Percentiles rank a stretch among this genome's conserved stretches.
Evolutionary conservation across 441 rosid genomes (phyloP).

Genomic region (Eutrema salsugineum): DNA sequence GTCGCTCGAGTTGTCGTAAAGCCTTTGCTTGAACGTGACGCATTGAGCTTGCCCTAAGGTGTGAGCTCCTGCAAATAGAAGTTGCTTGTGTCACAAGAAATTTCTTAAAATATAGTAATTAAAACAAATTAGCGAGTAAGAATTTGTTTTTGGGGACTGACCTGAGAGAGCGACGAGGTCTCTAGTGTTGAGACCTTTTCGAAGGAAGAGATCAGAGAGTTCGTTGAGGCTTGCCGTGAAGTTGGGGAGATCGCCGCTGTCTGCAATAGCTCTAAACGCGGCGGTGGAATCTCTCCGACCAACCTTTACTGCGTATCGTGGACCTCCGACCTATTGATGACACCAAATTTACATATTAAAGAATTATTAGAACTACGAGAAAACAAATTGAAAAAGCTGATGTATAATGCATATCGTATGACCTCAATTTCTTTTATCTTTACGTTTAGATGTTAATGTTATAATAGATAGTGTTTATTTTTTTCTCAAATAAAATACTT

Average conservation of each 20-base stretch:
- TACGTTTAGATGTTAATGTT: too few species aligned
- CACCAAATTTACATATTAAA: background rate
- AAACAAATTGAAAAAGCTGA: too few species aligned
- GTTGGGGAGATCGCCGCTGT: constrained; percentile 38
- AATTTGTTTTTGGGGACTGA: background rate
- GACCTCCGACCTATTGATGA: constrained; percentile 46
- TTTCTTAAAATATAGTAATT: too few species aligned
- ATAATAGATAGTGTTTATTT: too few species aligned
- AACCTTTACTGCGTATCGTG: constrained; percentile 47
- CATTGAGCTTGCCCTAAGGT: constrained; percentile 59
- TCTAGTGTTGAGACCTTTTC: constrained; percentile 44
- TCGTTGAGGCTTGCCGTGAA: constrained; percentile 28
- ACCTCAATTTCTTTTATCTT: too few species aligned
- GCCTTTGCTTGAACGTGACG: constrained; percentile 40
- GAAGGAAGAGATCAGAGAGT: constrained; percentile 33
- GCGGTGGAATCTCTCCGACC: constrained; percentile 60
- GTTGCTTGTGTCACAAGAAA: constrained; percentile 1
- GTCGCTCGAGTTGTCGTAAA: constrained; percentile 40
- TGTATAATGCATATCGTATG: too few species aligned
- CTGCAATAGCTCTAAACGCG: constrained; percentile 33
- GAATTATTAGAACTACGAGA: background rate
- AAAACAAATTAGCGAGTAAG: too few species aligned
- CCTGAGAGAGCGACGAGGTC: constrained; percentile 61
- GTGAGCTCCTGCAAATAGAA: constrained; percentile 40
- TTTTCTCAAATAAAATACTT: background rate